Evolutionary conservation across 306 rosid species (phyloP).

Genomic region (Acacia confusa): DNA sequence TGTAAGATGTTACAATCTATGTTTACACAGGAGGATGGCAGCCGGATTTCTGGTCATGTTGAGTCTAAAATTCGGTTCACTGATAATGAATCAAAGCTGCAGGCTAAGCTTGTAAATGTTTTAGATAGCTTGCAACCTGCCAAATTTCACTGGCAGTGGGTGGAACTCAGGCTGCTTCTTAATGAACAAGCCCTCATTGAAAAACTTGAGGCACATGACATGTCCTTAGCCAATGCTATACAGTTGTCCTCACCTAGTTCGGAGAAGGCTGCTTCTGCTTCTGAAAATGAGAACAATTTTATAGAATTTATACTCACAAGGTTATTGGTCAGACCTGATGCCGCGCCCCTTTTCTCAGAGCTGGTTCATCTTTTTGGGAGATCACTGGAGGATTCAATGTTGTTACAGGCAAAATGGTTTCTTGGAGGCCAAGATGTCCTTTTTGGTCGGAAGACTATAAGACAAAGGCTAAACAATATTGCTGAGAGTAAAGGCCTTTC

Average conservation of each 20-base stretch:
- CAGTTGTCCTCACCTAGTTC: slow-evolving; percentile 69
- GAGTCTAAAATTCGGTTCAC: slow-evolving; percentile 54
- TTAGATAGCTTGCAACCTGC: slow-evolving; percentile 93
- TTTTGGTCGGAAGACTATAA: slow-evolving; percentile 79
- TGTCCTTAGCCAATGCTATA: slow-evolving; percentile 74
- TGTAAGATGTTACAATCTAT: slow-evolving; percentile 70
- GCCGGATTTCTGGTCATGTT: slow-evolving; percentile 56
- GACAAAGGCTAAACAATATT: slow-evolving; percentile 69
- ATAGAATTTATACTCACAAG: slow-evolving; percentile 81
- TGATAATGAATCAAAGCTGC: slow-evolving; percentile 62
- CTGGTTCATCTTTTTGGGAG: slow-evolving; percentile 87
- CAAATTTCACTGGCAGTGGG: slow-evolving; percentile 99
- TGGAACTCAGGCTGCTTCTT: slow-evolving; percentile 89
- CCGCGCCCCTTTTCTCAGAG: slow-evolving; percentile 86
- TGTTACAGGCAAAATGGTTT: slow-evolving; percentile 93
- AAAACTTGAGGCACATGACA: slow-evolving; percentile 58
- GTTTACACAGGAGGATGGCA: slow-evolving; percentile 49
- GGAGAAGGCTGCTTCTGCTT: slow-evolving; percentile 71
- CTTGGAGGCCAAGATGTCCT: slow-evolving; percentile 81
- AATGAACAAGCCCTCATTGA: slow-evolving; percentile 86
- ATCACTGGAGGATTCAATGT: slow-evolving; percentile 87
- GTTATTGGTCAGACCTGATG: slow-evolving; percentile 94
- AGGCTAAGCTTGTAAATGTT: slow-evolving; percentile 74
- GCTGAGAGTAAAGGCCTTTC: slow-evolving; percentile 68
- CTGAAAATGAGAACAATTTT: slow-evolving; percentile 88